Base-by-base conservation (phyloP, 176 grass and related monocot genomes). In the Dactylis glomerata region DNA sequence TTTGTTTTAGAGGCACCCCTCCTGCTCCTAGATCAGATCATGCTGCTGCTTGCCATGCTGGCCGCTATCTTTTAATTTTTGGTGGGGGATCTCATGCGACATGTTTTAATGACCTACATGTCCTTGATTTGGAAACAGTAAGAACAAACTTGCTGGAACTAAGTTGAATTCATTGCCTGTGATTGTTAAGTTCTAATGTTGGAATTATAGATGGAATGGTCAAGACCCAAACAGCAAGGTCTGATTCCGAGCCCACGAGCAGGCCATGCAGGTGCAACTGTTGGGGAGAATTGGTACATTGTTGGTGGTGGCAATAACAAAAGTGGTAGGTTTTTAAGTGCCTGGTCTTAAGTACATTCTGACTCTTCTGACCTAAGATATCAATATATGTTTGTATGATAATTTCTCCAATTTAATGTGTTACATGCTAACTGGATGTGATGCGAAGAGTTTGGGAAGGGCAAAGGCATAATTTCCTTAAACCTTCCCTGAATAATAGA, bases 1-100 rank as follows among this genome's bases (percentile, higher is more conserved):
- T 76, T 27, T 94, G 59, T 90, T 88, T 72, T 83, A 95, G 92
- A 85, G 92, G 97, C 55, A 91, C 86, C 42, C 91, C 92, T 89
- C 97, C 97, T 73, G 84, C 97, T 79, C 97, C 97, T 88, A 92
- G 97, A 83, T 96, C 97, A 86, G 93, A 92, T 78, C 97, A 99
- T 88, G 86, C 81, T 79, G 92, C 97, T 75, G 93, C 92, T 76
- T 99, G 97, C 86, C 90, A 99, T 83, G 88, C 90, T 78, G 92
- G 94, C 58, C 90, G 86, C 30, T 96, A 99, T 89, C 93, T 99
- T 87, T 80, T 99, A 71, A 96, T 99, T 89, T 99, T 99, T 92
- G 97, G 97, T 20, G 97, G 97, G 9, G 97, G 93, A 13, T 99
- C 97, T 55, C 93, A 99, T 84, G 93, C 93, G 10, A 94, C 86